Base-by-base conservation (phyloP, 176 grass and related monocot genomes). In the Oryza rufipogon region DNA sequence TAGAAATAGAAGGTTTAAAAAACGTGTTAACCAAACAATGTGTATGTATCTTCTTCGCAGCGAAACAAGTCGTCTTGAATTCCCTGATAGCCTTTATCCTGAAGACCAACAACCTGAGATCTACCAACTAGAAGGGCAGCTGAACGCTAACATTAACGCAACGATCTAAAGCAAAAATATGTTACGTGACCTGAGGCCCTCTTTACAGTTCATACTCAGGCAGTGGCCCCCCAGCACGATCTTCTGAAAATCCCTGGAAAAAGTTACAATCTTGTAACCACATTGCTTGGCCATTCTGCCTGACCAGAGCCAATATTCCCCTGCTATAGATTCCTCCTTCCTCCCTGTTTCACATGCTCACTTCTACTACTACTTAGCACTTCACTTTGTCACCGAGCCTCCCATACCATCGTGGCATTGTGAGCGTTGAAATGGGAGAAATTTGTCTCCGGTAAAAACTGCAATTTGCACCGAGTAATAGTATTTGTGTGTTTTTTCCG, bases 121-220 rank as follows among this genome's bases (percentile, higher is more conserved):
- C n/a, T 67, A 32, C 30, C 45, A 73, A 44, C 58, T 30, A 2
- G 20, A 51, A 25, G 2, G 22, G 12, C 64, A 51, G 3, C 66
- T 52, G 82, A 71, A 56, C 6, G 71, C 85, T 86, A 73, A 77
- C 78, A 48, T 67, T 73, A 15, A 58, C 58, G 67, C 80, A 33
- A 68, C 6, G 32, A 44, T 15, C 32, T 39, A 33, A 67, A 71
- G 39, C 2, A 17, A 28, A 28, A 28, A 23, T n/a, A 23, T 63
- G 25, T 15, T 25, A 13, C 34, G 64, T 65, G 12, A 8, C 70
- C 52, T 23, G 8, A 28, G 20, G 41, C 14, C 32, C 33, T 41
- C 49, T 64, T 89, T 70, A 63, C 78, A 72, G 74, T 81, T 81
- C 71, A 52, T 17, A 10, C 71, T 71, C 66, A 64, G 73, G 52